Conservation (phyloP, 228 moss, liverwort and hornwort species). For the Sphagnum fallax region DNA sequence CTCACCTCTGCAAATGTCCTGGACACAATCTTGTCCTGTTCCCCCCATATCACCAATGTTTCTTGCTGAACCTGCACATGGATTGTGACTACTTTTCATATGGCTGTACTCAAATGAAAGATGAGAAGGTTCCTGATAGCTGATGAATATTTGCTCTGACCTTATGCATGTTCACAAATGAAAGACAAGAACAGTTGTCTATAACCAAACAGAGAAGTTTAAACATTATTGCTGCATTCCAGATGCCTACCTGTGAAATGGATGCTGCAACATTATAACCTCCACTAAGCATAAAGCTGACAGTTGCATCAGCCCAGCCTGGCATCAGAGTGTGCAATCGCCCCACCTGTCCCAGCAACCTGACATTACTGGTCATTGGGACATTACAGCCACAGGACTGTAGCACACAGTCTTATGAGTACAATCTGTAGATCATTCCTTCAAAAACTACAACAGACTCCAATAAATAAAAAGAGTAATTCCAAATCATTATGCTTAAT, state of each 20-base stretch:
- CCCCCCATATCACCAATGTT: slow-evolving; percentile 86
- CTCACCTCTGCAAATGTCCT: slow-evolving; percentile 69
- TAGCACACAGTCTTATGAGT: no score
- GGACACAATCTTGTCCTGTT: slow-evolving; percentile 72
- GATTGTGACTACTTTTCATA: neutral
- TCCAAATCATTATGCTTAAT: no score
- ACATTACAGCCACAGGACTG: neutral
- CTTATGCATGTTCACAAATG: no score
- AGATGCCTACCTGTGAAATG: slow-evolving; percentile 52
- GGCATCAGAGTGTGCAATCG: slow-evolving; percentile 85
- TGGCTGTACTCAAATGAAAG: no score
- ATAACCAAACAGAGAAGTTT: no score
- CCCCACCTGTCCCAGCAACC: slow-evolving; percentile 53
- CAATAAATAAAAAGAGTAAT: no score
- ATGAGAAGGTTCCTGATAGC: no score
- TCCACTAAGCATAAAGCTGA: slow-evolving; percentile 93
- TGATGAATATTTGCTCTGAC: no score
- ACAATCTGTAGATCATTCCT: no score
- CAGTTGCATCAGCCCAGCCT: slow-evolving; percentile 92
- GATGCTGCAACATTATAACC: slow-evolving; percentile 68
- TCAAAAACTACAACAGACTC: no score
- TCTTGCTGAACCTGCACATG: slow-evolving; percentile 77
- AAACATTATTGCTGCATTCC: neutral
- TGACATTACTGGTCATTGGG: neutral
- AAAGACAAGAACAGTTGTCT: no score